Percentiles rank a stretch among this genome's conserved stretches.
phyloP scores from a whole-genome alignment of 257 asterid species.

The Hygrophila difformis region DNA sequence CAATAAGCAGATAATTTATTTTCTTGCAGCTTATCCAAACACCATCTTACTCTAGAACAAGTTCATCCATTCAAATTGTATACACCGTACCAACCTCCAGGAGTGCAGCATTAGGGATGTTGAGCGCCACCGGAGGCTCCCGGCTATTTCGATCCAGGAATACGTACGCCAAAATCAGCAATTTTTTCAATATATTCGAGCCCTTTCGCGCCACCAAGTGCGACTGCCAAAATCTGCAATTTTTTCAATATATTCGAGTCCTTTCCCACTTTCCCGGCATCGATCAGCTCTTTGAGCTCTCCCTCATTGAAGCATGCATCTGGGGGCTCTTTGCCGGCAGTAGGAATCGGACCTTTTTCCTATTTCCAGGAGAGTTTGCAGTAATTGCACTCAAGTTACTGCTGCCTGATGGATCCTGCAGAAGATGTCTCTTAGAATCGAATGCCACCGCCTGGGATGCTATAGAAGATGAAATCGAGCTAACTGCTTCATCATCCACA shows the following conservation, averaged over 20 bases:
- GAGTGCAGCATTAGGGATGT: slow-evolving; percentile 83
- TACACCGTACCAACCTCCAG: slow-evolving; percentile 79
- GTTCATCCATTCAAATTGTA: slow-evolving; percentile 36
- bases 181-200: slow-evolving; percentile 55
- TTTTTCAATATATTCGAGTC: no score
- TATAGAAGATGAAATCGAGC: slow-evolving; percentile 8
- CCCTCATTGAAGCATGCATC: slow-evolving; percentile 38
- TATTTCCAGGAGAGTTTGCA: slow-evolving; percentile 5
- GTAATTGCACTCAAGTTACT: no score
- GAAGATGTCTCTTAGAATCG: slow-evolving; percentile 22
- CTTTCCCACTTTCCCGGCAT: slow-evolving; percentile 85
- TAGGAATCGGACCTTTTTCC: slow-evolving; percentile 54
- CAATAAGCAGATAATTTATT: no score
- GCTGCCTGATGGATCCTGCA: slow-evolving; percentile 22
- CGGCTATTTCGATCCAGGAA: slow-evolving; percentile 73
- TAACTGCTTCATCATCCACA: slow-evolving; percentile 16
- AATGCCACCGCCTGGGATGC: slow-evolving; percentile 8
- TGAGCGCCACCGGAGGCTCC: slow-evolving; percentile 68
- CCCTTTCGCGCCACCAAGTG: slow-evolving; percentile 55
- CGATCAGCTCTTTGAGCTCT: slow-evolving; percentile 67
- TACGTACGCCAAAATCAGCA: slow-evolving; percentile 42
- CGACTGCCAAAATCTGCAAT: slow-evolving; percentile 75
- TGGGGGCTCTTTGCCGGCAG: slow-evolving; percentile 58
- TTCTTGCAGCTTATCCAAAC: no score
- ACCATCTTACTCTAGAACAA: no score